phyloP scores from a whole-genome alignment of 495 filamentous ascomycete species.

The Podospora bellae-mahoneyi region DNA sequence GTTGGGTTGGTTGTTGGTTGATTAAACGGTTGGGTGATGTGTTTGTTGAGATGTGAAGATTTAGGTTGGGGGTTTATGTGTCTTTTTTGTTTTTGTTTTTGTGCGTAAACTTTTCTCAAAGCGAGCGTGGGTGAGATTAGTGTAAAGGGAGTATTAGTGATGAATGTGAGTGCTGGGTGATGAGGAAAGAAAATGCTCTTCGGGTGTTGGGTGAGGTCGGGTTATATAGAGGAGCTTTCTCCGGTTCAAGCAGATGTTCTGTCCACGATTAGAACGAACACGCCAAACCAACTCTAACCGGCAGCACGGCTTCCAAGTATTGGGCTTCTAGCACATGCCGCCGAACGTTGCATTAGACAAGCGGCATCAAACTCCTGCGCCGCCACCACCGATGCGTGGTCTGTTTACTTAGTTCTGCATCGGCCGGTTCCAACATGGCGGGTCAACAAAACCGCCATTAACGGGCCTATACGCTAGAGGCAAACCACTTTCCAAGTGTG shows the following conservation, averaged over 20 bases:
- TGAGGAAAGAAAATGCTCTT: neutral
- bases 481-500: neutral
- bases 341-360: neutral
- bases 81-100: constrained; percentile 1
- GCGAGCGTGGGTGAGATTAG: constrained; percentile 8
- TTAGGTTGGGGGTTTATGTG: neutral
- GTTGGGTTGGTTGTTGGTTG: constrained; percentile 13
- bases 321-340: neutral
- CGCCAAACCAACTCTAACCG: neutral
- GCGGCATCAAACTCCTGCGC: neutral
- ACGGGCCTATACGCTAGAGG: neutral
- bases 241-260: neutral
- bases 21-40: neutral
- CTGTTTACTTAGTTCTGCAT: neutral
- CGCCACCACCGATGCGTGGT: neutral
- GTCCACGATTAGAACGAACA: neutral
- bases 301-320: neutral
- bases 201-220: neutral
- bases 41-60: neutral
- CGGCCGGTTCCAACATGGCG: neutral
- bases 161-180: constrained; percentile 11
- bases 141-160: constrained; percentile 7
- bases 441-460: neutral
- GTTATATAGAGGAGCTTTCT: constrained; percentile 8
- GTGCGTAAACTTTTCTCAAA: neutral